Base-by-base conservation (phyloP, 2,329 filamentous ascomycete species). In the Fusarium lyarnte region DNA sequence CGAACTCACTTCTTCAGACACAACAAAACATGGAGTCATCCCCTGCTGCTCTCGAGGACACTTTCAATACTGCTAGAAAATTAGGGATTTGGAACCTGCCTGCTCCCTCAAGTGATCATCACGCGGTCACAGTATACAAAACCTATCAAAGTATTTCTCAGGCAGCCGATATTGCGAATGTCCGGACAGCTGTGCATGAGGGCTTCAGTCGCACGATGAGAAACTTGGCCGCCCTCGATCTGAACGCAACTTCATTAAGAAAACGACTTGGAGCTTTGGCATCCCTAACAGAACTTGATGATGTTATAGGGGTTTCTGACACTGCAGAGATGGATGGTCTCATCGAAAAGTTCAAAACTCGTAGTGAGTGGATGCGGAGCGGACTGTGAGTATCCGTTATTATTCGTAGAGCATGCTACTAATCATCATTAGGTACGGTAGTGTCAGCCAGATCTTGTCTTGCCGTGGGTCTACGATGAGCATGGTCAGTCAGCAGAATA, bases 71-170 rank as follows among this genome's bases (percentile, higher is more conserved):
- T 10, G 94, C 95, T 25, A 89, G 93, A 66, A 92, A 92, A 72
- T 85, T 98, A 21, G 94, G 96, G 74, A 92, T 95, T 77, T 99
- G 96, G 96, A 95, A 98, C 78, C 87, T 98, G 25, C 93, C 93
- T 19, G 90, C 91, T 1, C 93, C 94, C 12, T 83, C 86, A 6
- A 88, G 87, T 53, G 84, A 87, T 17, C 91, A 89, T 35, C 89
- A 92, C 61, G 86, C 91, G 3, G 90, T 92, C 6, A 91, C 89
- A 2, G 84, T 95, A 2, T 98, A 97, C 82, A 92, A 91, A 76
- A 90, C 91, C 0, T 94, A 97, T 66, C 94, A 97, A 79, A 89
- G 90, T 27, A 87, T 98, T 67, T 89, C 94, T 77, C 90, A 90
- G 70, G 90, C 91, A 6, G 84, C 86, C 14, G 88, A 90, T 53